Conservation (phyloP, 768 basidiomycete genomes). For the Gautieria morchelliformis region DNA sequence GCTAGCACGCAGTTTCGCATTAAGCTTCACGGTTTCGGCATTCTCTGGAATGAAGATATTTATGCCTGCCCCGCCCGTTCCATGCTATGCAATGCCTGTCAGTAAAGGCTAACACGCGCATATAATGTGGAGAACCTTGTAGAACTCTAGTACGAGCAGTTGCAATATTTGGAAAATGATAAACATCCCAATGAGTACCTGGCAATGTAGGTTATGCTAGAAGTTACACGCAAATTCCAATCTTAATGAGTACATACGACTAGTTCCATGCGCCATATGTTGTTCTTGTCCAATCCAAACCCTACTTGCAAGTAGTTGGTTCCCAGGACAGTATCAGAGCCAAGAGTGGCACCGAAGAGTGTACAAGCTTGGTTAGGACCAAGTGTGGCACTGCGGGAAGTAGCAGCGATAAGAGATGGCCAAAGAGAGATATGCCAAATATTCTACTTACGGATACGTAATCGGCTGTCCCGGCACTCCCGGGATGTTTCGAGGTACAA, state of each 20-base stretch:
- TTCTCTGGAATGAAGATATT: slow-evolving; percentile 55
- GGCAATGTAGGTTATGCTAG: not conserved
- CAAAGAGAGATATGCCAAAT: not conserved
- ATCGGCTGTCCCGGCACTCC: too few relatives aligned
- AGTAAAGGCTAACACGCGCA: slow-evolving; percentile 9
- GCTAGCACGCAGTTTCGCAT: slow-evolving; percentile 40
- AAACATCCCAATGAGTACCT: slow-evolving; percentile 56
- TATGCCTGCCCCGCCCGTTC: slow-evolving; percentile 37
- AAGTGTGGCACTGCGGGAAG: slow-evolving; percentile 32
- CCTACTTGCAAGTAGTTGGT: slow-evolving; percentile 50
- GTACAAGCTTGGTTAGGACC: slow-evolving; percentile 23
- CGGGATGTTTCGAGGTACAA: slow-evolving; percentile 56
- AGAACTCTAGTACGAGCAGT: slow-evolving; percentile 54
- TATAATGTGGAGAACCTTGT: slow-evolving; percentile 33
- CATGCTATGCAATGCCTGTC: slow-evolving; percentile 29
- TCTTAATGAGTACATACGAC: slow-evolving; percentile 22
- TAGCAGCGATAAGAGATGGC: slow-evolving; percentile 18
- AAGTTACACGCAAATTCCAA: too few relatives aligned
- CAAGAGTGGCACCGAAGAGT: not conserved
- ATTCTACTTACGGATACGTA: slow-evolving; percentile 50
- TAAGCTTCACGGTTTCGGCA: slow-evolving; percentile 43
- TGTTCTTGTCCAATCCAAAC: slow-evolving; percentile 36
- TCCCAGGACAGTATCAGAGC: not conserved
- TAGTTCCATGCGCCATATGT: slow-evolving; percentile 62
- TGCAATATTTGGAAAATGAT: slow-evolving; percentile 62